phyloP scores from a whole-genome alignment of 192 early-diverging fungal genomes.

The Polychytrium aggregatum region DNA sequence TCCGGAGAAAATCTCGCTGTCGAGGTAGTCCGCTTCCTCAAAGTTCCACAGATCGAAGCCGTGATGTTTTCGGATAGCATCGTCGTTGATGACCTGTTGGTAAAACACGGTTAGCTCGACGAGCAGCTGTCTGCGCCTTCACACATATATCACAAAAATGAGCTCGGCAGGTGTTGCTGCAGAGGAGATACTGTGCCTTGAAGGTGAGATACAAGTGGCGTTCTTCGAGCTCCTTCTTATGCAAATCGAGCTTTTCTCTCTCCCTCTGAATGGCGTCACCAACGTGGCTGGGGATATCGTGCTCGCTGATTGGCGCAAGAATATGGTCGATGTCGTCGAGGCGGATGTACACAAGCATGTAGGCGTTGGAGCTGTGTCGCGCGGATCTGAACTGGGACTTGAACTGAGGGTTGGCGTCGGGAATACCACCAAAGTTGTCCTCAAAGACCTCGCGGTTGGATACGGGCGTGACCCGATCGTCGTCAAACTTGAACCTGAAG shows the following conservation, averaged over 20 bases:
- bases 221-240: slow-evolving; percentile 59
- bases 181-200: slow-evolving; percentile 29
- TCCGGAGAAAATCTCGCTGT: too few relatives aligned
- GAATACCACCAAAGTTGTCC: slow-evolving; percentile 91
- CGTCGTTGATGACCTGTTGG: slow-evolving; percentile 51
- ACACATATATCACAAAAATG: background rate
- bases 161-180: background rate
- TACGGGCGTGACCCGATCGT: slow-evolving; percentile 81
- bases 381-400: too few relatives aligned
- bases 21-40: slow-evolving; percentile 36
- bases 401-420: slow-evolving; percentile 68
- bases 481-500: slow-evolving; percentile 93
- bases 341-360: slow-evolving; percentile 98
- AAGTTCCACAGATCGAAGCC: slow-evolving; percentile 84
- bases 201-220: slow-evolving; percentile 52
- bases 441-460: slow-evolving; percentile 75
- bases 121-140: too few relatives aligned
- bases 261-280: slow-evolving; percentile 50
- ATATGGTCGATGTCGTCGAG: slow-evolving; percentile 60
- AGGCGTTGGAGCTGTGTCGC: too few relatives aligned
- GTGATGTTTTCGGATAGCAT: slow-evolving; percentile 54
- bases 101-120: too few relatives aligned
- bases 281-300: slow-evolving; percentile 78
- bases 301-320: slow-evolving; percentile 46
- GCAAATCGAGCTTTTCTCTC: slow-evolving; percentile 39